These are phyloP conservation scores for Fusarium tricinctum DNA, from an alignment of 2,329 filamentous ascomycete species.

Conservation along the genomic window DNA sequence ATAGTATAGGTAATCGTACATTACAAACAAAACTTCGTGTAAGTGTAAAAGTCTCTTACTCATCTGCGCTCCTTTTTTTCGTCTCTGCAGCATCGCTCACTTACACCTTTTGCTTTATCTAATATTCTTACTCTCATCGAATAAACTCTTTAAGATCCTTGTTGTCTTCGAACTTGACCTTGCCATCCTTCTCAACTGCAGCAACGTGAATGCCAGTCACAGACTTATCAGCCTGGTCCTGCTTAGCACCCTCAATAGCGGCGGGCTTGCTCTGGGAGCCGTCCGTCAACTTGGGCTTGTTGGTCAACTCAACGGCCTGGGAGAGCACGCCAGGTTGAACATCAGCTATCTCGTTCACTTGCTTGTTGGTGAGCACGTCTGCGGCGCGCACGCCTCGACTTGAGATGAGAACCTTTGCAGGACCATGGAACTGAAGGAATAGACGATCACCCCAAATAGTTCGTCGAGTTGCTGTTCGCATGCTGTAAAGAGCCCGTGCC, in stretches of 20 bases:
- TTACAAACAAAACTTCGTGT: slow-evolving; percentile 22
- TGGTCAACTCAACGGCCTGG: slow-evolving; percentile 66
- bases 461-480: slow-evolving; percentile 82
- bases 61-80: slow-evolving; percentile 23
- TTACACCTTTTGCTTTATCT: slow-evolving; percentile 10
- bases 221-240: slow-evolving; percentile 53
- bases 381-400: slow-evolving; percentile 84
- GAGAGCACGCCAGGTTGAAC: slow-evolving; percentile 79
- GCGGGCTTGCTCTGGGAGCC: slow-evolving; percentile 46
- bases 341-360: slow-evolving; percentile 93
- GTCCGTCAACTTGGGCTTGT: slow-evolving; percentile 52
- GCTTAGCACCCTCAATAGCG: slow-evolving; percentile 25
- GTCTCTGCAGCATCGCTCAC: slow-evolving; percentile 11
- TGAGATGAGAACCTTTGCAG: slow-evolving; percentile 87
- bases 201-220: slow-evolving; percentile 68
- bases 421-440: slow-evolving; percentile 91
- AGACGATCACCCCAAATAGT: slow-evolving; percentile 95
- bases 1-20: slow-evolving; percentile 35
- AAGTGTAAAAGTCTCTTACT: slow-evolving; percentile 11
- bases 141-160: slow-evolving; percentile 71
- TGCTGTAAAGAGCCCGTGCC: slow-evolving; percentile 72
- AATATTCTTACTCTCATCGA: slow-evolving; percentile 49
- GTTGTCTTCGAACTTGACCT: slow-evolving; percentile 74
- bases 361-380: slow-evolving; percentile 81
- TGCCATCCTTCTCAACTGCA: slow-evolving; percentile 70